Percentiles rank a stretch among this genome's conserved stretches.
phyloP scores from a whole-genome alignment of 108 stramenopile species.

The Cyclotella distinguenda region DNA sequence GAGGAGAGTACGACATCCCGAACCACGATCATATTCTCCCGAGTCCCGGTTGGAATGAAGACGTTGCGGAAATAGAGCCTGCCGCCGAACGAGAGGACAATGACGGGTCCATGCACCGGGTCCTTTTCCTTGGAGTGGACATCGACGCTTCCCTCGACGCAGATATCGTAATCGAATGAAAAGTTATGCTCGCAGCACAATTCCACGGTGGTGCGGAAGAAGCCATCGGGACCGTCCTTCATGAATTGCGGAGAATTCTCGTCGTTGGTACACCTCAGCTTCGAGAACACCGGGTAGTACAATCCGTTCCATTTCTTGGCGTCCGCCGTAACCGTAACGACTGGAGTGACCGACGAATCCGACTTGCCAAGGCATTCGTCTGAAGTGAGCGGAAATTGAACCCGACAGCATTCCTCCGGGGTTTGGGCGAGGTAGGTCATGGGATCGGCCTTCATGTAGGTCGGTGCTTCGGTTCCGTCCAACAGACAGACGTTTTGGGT shows the following conservation, averaged over 20 bases:
- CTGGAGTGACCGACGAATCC: no score
- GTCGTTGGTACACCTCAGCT: no score
- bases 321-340: neutral
- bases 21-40: conserved; percentile 2
- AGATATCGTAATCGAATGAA: no score
- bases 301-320: neutral
- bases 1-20: conserved; percentile 4
- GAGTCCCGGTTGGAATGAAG: conserved; percentile 7
- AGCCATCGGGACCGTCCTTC: no score
- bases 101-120: neutral
- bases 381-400: conserved; percentile 4
- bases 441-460: conserved; percentile 11
- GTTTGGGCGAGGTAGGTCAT: conserved; percentile 6
- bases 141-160: neutral
- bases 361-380: neutral
- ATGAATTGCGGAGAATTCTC: no score
- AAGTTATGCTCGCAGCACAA: no score
- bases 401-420: conserved; percentile 10
- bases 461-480: conserved; percentile 9
- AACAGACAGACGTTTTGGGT: neutral
- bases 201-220: no score
- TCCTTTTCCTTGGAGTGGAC: neutral
- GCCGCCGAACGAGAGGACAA: conserved; percentile 3
- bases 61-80: conserved; percentile 23
- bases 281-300: conserved; percentile 12